Evolutionary conservation across 2,329 filamentous ascomycete genomes (phyloP).

Genomic region (Fusarium concolor): DNA sequence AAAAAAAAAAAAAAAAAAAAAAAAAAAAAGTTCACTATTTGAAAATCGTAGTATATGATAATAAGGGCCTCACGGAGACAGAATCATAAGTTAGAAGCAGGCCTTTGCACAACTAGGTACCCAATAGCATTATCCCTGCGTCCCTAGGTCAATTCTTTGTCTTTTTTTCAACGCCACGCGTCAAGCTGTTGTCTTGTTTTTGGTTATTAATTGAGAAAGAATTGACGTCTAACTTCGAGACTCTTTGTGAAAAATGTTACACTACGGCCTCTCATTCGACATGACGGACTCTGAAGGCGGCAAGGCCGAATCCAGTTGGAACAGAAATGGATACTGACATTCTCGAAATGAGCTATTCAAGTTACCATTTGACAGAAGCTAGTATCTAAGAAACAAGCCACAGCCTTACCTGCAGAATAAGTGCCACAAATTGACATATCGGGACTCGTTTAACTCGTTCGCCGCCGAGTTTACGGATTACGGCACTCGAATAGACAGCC

Average conservation of each 20-base stretch:
- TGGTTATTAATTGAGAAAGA: background rate
- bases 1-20: too few relatives aligned
- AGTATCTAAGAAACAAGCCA: background rate
- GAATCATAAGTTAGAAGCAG: too few relatives aligned
- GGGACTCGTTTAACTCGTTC: constrained; percentile 5
- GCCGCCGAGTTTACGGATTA: constrained; percentile 9
- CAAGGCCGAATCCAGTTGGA: background rate
- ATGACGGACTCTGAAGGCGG: background rate
- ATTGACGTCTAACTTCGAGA: background rate
- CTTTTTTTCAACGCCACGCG: too few relatives aligned
- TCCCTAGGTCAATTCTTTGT: too few relatives aligned
- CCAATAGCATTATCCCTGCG: too few relatives aligned
- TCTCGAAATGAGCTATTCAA: background rate
- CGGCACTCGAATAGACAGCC: constrained; percentile 32
- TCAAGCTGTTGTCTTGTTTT: background rate
- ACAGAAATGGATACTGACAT: background rate
- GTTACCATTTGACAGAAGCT: background rate
- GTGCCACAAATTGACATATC: background rate
- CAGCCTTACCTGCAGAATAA: constrained; percentile 4
- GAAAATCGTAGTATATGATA: too few relatives aligned
- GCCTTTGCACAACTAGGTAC: too few relatives aligned
- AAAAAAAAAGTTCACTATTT: too few relatives aligned
- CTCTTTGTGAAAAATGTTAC: background rate
- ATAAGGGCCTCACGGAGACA: too few relatives aligned
- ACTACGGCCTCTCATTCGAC: background rate